Conservation (phyloP, 225 moss, liverwort and hornwort species). For the Rhytidiadelphus loreus region DNA sequence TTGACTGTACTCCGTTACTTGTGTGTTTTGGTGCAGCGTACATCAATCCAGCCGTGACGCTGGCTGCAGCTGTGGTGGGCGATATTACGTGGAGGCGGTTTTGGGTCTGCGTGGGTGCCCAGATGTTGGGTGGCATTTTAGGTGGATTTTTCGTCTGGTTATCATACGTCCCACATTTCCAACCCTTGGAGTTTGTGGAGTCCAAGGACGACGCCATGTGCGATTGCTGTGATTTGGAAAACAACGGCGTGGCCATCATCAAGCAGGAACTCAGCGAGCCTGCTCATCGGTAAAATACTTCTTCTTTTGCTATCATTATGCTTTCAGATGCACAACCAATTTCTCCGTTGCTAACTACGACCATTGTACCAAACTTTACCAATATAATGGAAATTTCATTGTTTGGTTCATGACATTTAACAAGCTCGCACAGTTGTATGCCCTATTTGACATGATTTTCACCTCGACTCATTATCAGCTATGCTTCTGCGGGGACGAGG, state of each 20-base stretch:
- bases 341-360: not conserved
- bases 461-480: not conserved
- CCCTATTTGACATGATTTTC: not conserved
- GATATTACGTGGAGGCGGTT: slow-evolving; percentile 19
- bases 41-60: slow-evolving; percentile 32
- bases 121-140: slow-evolving; percentile 36
- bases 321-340: not conserved
- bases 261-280: slow-evolving; percentile 34
- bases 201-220: slow-evolving; percentile 2
- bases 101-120: slow-evolving; percentile 1
- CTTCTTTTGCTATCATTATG: not conserved
- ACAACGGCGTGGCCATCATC: slow-evolving; percentile 39
- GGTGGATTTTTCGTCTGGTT: slow-evolving; percentile 35
- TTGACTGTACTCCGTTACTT: not conserved
- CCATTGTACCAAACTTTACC: not conserved
- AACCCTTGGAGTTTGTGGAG: slow-evolving; percentile 25
- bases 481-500: slow-evolving; percentile 41
- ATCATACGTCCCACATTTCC: slow-evolving; percentile 39
- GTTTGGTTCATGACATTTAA: not conserved
- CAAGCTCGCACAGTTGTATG: not conserved
- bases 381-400: too few relatives aligned
- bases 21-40: slow-evolving; percentile 1
- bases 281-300: slow-evolving; percentile 19
- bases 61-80: slow-evolving; percentile 33
- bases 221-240: slow-evolving; percentile 41